Conservation (phyloP, 2,329 filamentous ascomycete genomes). For the Colletotrichum scovillei region DNA sequence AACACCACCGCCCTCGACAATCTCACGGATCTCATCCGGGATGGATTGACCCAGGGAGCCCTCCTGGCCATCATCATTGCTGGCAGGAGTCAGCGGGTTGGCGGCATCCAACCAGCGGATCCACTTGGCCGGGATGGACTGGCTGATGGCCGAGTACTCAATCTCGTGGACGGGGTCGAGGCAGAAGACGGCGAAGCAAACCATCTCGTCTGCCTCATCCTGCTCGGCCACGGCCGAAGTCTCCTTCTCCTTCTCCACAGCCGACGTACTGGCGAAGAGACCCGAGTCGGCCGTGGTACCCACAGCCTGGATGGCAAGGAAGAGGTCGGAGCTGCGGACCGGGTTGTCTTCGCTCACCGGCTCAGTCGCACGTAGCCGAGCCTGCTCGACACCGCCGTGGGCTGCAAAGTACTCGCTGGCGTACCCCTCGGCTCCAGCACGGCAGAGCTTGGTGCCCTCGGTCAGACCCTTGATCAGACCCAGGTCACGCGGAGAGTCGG, state of each 20-base stretch:
- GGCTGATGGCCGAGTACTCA: conserved; percentile 84
- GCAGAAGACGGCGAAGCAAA: conserved; percentile 82
- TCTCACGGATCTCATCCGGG: conserved; percentile 88
- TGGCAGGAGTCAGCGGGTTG: conserved; percentile 63
- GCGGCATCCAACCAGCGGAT: conserved; percentile 89
- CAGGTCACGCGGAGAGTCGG: conserved; percentile 76
- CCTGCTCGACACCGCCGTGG: conserved; percentile 82
- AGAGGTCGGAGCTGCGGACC: conserved; percentile 92
- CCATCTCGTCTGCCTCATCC: conserved; percentile 67
- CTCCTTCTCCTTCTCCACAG: conserved; percentile 66
- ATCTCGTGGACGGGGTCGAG: conserved; percentile 93
- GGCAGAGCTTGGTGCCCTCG: conserved; percentile 91
- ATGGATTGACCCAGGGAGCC: conserved; percentile 52
- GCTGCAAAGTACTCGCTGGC: conserved; percentile 85
- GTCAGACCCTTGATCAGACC: conserved; percentile 82
- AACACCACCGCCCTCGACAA: conserved; percentile 79
- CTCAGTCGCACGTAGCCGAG: conserved; percentile 83
- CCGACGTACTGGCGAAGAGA: conserved; percentile 73
- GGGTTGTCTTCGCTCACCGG: conserved; percentile 86
- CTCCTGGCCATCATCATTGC: conserved; percentile 58
- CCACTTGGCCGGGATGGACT: conserved; percentile 87
- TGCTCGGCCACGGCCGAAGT: conserved; percentile 63
- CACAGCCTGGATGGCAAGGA: conserved; percentile 94
- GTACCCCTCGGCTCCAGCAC: conserved; percentile 90
- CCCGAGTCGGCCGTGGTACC: conserved; percentile 71